Conservation (phyloP, 257 asterid genomes). For the Przewalskia tangutica region DNA sequence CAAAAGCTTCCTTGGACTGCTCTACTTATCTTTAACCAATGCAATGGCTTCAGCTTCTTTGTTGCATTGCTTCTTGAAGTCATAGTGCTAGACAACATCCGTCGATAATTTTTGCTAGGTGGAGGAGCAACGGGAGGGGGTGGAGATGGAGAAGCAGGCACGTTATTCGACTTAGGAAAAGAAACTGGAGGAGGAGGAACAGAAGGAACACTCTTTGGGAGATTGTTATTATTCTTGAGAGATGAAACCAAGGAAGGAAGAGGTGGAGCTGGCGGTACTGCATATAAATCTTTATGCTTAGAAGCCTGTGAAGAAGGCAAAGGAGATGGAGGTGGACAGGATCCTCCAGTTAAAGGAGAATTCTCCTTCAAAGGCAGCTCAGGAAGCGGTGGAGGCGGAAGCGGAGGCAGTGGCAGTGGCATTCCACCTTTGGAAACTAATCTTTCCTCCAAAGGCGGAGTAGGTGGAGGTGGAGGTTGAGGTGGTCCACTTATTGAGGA, state of each 20-base stretch:
- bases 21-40: constrained; percentile 80
- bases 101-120: constrained; percentile 30
- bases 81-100: constrained; percentile 21
- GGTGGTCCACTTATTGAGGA: constrained; percentile 5
- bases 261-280: constrained; percentile 18
- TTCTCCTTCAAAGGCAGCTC: constrained; percentile 4
- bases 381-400: constrained; percentile 16
- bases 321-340: constrained; percentile 11
- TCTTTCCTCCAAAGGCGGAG: constrained; percentile 1
- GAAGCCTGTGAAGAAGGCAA: neutral
- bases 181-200: constrained; percentile 74
- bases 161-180: constrained; percentile 11
- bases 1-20: constrained; percentile 79
- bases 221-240: neutral
- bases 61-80: constrained; percentile 1
- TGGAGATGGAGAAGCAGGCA: constrained; percentile 1
- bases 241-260: constrained; percentile 2
- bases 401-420: neutral
- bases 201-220: constrained; percentile 2
- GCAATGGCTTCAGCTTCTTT: constrained; percentile 57
- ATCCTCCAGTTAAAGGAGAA: constrained; percentile 5
- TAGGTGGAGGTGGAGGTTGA: neutral
- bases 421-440: neutral
- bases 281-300: constrained; percentile 13
- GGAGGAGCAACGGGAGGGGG: constrained; percentile 26